phyloP scores from a whole-genome alignment of 2,329 filamentous ascomycete genomes.

The Sporothrix dimorphospora region DNA sequence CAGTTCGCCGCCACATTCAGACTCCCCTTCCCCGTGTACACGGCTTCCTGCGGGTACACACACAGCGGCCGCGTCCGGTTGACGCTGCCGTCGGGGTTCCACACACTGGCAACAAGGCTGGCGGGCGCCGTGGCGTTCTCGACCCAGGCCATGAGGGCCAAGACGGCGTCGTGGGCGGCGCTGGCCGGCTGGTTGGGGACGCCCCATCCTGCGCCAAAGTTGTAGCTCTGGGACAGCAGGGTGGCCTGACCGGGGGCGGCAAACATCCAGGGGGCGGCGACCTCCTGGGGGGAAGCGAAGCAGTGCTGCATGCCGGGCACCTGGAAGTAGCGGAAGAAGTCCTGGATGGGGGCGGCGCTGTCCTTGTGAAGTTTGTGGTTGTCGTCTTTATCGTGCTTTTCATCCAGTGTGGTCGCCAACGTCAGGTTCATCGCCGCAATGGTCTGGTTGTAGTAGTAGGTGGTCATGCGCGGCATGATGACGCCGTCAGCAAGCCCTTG shows the following conservation, averaged over 20 bases:
- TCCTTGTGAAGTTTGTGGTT: background rate
- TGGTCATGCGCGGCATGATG: constrained; percentile 41
- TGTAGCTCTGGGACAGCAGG: constrained; percentile 26
- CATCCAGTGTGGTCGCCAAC: background rate
- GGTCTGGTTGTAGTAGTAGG: constrained; percentile 42
- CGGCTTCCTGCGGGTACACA: constrained; percentile 40
- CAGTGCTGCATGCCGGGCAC: constrained; percentile 59
- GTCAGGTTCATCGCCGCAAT: constrained; percentile 43
- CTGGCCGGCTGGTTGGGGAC: constrained; percentile 28
- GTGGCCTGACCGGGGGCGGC: constrained; percentile 39
- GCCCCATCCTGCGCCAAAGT: constrained; percentile 30
- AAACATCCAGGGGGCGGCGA: constrained; percentile 44
- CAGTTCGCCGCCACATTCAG: constrained; percentile 39
- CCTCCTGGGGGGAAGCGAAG: constrained; percentile 36
- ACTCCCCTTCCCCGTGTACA: constrained; percentile 41
- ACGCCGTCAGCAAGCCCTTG: constrained; percentile 48
- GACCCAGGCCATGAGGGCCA: constrained; percentile 40
- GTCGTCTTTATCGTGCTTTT: background rate
- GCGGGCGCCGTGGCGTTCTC: constrained; percentile 34
- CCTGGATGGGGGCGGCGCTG: constrained; percentile 41
- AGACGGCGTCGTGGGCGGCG: constrained; percentile 43
- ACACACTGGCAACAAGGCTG: constrained; percentile 35
- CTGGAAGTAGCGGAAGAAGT: constrained; percentile 55
- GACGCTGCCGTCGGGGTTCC: constrained; percentile 39
- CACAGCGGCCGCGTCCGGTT: constrained; percentile 49